Evolutionary conservation across 257 asterid genomes (phyloP), one percentile per base, ranked within the genome.

Genomic region (Anisodus acutangulus): DNA sequence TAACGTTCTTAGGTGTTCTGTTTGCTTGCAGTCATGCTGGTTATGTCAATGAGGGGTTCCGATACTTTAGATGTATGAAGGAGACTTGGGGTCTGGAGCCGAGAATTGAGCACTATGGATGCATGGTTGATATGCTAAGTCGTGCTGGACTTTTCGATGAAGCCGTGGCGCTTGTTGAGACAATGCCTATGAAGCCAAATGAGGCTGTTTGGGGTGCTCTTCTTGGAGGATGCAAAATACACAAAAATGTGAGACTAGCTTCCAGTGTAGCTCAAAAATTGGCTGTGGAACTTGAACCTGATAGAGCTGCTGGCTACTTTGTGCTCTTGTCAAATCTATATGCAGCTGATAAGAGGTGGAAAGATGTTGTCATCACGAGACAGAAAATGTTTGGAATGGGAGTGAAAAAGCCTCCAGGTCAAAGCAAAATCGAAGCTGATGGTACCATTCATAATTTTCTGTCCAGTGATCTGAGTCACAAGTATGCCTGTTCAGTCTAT

Each of bases 1-100:
- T 93, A 79, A 94, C 98, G 17, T 89, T 90, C 82, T 84, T 95
- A 87, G 98, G 94, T 8, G 88, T 95, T 79, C 86, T 95, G 31
- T 88, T 89, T 84, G 98, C 98, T 4, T 95, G 98, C 87, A 92
- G 97, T 91, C 97, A 92, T 86, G 86, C 97, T 41, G 98, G 98
- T 13, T 88, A 88, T 64, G 93, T 95, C 47, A 60, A 91, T 3
- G 83, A 85, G 83, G 97, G 98, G 3, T 88, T 95, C 49, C 86
- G 15, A 54, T 88, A 89, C 87, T 95, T 95, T 63, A 67, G 43
- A 81, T 80, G 60, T 35, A 95, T 94, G 98, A 88, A 72, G 9
- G 89, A 90, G 26, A 86, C 84, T 15, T 91, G 91, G 89, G 93
- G 94, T 9, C 86, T 95, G 2, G 85, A 92, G 62, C 97, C 95